Evolutionary conservation across 306 rosid species (phyloP).

Genomic region (Morella rubra): DNA sequence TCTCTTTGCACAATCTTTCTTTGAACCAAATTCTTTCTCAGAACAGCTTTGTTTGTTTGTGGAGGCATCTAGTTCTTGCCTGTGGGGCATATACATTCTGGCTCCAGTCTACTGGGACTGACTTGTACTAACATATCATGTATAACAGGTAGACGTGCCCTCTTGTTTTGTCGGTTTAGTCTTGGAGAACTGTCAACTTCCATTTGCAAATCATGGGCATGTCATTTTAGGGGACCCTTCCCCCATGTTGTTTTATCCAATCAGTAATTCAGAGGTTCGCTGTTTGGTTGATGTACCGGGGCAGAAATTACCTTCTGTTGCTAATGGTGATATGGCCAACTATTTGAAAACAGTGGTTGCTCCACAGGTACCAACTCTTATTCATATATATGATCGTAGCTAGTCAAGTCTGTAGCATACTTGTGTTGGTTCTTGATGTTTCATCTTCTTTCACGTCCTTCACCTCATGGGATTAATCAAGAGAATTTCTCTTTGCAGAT

Average conservation of each 20-base stretch:
- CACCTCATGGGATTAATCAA: conserved; percentile 9
- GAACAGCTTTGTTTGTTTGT: neutral
- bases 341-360: conserved; percentile 51
- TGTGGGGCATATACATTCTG: no score
- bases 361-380: conserved; percentile 48
- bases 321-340: conserved; percentile 50
- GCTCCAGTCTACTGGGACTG: no score
- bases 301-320: conserved; percentile 43
- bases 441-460: conserved; percentile 5
- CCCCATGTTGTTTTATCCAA: conserved; percentile 55
- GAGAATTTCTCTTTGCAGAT: conserved; percentile 36
- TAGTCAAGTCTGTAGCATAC: neutral
- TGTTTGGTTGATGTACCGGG: conserved; percentile 66
- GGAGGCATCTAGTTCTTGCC: neutral
- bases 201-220: conserved; percentile 62
- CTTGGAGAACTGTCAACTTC: conserved; percentile 58
- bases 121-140: neutral
- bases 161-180: conserved; percentile 60
- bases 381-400: neutral
- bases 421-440: conserved; percentile 1
- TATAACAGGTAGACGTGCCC: conserved; percentile 47
- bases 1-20: no score
- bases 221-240: conserved; percentile 61
- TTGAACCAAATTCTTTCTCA: no score
- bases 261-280: conserved; percentile 57